phyloP scores from a whole-genome alignment of 495 filamentous ascomycete species.

The Jackrogersella minutella region DNA sequence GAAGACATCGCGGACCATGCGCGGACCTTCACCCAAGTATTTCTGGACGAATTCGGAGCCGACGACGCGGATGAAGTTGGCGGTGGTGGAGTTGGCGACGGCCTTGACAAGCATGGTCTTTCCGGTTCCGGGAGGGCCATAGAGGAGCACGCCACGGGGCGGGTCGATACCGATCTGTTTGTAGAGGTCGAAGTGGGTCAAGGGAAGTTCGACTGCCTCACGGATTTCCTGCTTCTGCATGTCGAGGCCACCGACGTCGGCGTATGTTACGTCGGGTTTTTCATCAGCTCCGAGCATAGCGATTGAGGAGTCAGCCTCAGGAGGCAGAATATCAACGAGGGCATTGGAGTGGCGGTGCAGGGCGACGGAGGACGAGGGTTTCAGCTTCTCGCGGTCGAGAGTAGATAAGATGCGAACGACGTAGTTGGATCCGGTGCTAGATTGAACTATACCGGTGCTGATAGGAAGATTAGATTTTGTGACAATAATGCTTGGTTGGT shows the following conservation, averaged over 20 bases:
- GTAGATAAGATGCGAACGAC: slow-evolving; percentile 98
- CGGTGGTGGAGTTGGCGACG: slow-evolving; percentile 96
- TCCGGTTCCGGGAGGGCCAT: slow-evolving; percentile 94
- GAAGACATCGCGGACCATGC: slow-evolving; percentile 99
- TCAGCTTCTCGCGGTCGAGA: slow-evolving; percentile 95
- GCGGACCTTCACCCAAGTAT: slow-evolving; percentile 95
- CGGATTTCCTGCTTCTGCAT: slow-evolving; percentile 99
- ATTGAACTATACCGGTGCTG: slow-evolving; percentile 98
- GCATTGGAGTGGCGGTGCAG: slow-evolving; percentile 98
- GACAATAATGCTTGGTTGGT: neutral
- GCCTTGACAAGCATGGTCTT: slow-evolving; percentile 99
- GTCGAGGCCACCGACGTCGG: slow-evolving; percentile 95
- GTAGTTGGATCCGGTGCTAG: slow-evolving; percentile 97
- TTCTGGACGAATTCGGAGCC: slow-evolving; percentile 99
- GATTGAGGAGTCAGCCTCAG: slow-evolving; percentile 97
- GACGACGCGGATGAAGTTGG: slow-evolving; percentile 97
- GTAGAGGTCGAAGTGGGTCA: slow-evolving; percentile 98
- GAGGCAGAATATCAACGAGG: slow-evolving; percentile 96
- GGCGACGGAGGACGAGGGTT: slow-evolving; percentile 96
- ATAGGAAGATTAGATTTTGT: slow-evolving; percentile 8
- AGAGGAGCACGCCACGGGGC: slow-evolving; percentile 92
- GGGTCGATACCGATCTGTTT: slow-evolving; percentile 98
- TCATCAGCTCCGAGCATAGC: slow-evolving; percentile 96
- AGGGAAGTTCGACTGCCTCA: slow-evolving; percentile 93
- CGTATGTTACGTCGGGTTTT: slow-evolving; percentile 98